phyloP scores from a whole-genome alignment of 139 green algal genomes.

The Pycnococcus provasolii region DNA sequence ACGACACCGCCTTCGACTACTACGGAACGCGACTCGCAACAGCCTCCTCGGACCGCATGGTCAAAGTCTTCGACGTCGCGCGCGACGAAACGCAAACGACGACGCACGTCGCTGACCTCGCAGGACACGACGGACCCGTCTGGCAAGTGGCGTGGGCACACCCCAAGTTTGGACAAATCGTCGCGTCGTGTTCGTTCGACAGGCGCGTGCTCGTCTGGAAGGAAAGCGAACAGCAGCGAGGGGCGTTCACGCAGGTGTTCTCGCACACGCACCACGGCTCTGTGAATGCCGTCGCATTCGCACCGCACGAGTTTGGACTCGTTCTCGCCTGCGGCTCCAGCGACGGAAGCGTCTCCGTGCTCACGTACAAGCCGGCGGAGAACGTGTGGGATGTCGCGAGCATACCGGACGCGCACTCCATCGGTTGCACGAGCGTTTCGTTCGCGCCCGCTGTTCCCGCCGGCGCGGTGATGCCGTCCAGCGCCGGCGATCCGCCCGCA shows the following conservation, averaged over 20 bases:
- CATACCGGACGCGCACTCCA: constrained; percentile 51
- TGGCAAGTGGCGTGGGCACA: constrained; percentile 85
- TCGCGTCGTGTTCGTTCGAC: constrained; percentile 88
- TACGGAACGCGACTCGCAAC: constrained; percentile 91
- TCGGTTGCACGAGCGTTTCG: constrained; percentile 73
- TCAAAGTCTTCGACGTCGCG: constrained; percentile 78
- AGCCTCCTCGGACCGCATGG: constrained; percentile 70
- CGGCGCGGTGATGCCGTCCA: constrained; percentile 35
- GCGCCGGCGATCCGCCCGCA: constrained; percentile 29
- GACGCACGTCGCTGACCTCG: constrained; percentile 56
- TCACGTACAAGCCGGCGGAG: constrained; percentile 28
- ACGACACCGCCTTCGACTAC: constrained; percentile 91
- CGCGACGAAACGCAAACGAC: constrained; percentile 28
- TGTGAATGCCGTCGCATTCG: constrained; percentile 87
- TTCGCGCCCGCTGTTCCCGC: constrained; percentile 71
- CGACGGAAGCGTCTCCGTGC: constrained; percentile 73
- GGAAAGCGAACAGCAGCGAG: constrained; percentile 55
- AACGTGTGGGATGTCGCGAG: constrained; percentile 27
- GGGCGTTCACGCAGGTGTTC: constrained; percentile 49
- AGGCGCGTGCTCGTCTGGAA: constrained; percentile 86
- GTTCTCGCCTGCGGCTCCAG: constrained; percentile 75
- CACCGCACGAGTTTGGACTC: constrained; percentile 82
- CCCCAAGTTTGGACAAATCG: constrained; percentile 80
- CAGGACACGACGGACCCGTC: constrained; percentile 86
- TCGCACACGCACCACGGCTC: constrained; percentile 54